phyloP scores from a whole-genome alignment of 2,329 filamentous ascomycete species.

The Aspergillus pseudonomiae region DNA sequence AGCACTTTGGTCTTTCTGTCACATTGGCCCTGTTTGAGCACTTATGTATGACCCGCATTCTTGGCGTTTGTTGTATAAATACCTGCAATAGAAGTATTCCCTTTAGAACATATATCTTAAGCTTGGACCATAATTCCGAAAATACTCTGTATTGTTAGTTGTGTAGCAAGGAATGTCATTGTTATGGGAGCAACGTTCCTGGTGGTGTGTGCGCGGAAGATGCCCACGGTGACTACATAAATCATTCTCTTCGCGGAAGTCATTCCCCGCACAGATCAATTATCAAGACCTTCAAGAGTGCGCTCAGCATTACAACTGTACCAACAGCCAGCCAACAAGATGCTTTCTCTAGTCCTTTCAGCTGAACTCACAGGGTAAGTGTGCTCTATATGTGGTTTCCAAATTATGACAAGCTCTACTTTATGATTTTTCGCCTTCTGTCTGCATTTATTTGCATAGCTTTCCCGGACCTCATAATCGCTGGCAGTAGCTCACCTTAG shows the following conservation, averaged over 20 bases:
- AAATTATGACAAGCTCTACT: not conserved
- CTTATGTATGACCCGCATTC: conserved; percentile 26
- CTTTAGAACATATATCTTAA: not conserved
- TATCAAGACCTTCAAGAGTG: conserved; percentile 5
- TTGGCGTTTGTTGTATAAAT: conserved; percentile 28
- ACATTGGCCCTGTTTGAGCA: conserved; percentile 22
- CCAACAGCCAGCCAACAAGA: conserved; percentile 22
- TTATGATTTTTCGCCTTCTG: not conserved
- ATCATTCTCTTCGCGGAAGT: not conserved
- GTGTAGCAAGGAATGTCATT: not conserved
- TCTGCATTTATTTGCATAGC: not conserved
- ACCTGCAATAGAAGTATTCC: conserved; percentile 19
- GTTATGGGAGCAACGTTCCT: not conserved
- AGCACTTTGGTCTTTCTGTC: conserved; percentile 20
- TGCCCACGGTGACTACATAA: not conserved
- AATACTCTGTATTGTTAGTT: not conserved
- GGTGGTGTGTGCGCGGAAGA: not conserved
- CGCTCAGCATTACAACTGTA: not conserved
- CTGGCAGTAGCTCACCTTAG: not conserved
- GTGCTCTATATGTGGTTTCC: not conserved
- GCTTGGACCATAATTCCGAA: too few species aligned
- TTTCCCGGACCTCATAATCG: conserved; percentile 20
- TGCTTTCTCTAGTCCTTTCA: conserved; percentile 44
- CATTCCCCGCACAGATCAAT: conserved; percentile 10
- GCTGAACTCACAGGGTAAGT: conserved; percentile 44